Percentiles rank a stretch among this genome's conserved stretches.
Evolutionary conservation across 257 asterid genomes (phyloP).

Genomic region (Asclepias syriaca): DNA sequence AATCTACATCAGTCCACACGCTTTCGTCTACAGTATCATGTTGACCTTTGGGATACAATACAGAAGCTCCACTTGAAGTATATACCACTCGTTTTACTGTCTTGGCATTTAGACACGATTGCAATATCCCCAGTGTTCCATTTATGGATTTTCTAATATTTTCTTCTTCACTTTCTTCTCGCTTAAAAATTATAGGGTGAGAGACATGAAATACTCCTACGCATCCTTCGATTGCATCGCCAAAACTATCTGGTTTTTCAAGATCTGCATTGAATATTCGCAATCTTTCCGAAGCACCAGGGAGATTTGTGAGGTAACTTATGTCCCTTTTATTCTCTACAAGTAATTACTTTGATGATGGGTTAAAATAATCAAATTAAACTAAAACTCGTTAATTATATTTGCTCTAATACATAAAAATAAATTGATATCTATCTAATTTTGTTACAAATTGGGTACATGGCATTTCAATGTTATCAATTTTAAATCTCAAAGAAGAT

Average conservation of each 20-base stretch:
- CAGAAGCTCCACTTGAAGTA: conserved; percentile 35
- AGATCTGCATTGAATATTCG: too few species aligned
- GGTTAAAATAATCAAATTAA: too few species aligned
- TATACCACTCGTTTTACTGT: conserved; percentile 50
- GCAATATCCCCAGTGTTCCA: conserved; percentile 36
- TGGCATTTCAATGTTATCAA: too few species aligned
- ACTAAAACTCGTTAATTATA: background rate
- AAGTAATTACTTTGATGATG: too few species aligned
- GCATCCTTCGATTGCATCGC: conserved; percentile 19
- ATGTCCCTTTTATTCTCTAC: too few species aligned
- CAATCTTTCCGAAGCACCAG: too few species aligned
- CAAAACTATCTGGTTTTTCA: conserved; percentile 2
- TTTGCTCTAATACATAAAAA: background rate
- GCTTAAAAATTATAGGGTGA: conserved; percentile 49
- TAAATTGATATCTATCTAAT: too few species aligned
- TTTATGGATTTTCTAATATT: conserved; percentile 20
- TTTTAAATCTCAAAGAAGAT: too few species aligned
- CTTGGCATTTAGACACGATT: conserved; percentile 40
- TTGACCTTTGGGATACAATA: background rate
- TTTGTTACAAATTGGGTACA: too few species aligned
- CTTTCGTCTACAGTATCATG: conserved; percentile 31
- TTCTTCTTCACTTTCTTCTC: conserved; percentile 42
- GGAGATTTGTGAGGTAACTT: too few species aligned
- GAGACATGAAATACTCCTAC: conserved; percentile 28
- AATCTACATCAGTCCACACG: conserved; percentile 40